A percentile compares a stretch with the other conserved stretches of the same genome.
phyloP scores from a whole-genome alignment of 2,329 filamentous ascomycete species.

The Ceratocystis cubensis region DNA sequence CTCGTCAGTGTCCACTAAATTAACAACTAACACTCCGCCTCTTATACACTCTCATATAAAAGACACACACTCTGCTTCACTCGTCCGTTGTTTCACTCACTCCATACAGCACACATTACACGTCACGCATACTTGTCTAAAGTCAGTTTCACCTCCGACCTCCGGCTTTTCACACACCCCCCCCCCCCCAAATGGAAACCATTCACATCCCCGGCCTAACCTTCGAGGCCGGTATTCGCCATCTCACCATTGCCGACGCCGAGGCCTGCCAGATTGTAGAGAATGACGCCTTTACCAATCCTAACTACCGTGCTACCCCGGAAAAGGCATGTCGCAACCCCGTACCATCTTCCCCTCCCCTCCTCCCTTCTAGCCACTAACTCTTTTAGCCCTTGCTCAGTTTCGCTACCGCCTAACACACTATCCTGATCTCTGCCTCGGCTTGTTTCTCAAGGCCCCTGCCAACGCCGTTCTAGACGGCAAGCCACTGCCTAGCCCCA shows the following conservation, averaged over 20 bases:
- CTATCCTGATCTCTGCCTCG: conserved; percentile 66
- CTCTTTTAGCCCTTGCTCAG: conserved; percentile 31
- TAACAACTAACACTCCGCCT: too few relatives aligned
- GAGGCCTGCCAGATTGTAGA: conserved; percentile 47
- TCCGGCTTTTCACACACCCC: neutral
- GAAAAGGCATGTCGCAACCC: conserved; percentile 38
- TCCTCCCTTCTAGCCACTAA: neutral
- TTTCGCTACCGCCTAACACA: conserved; percentile 62
- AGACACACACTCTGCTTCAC: too few relatives aligned
- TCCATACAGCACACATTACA: too few relatives aligned
- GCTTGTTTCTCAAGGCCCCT: conserved; percentile 52
- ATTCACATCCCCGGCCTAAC: conserved; percentile 3
- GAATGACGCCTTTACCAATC: conserved; percentile 40
- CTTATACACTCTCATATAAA: too few relatives aligned
- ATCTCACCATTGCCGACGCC: conserved; percentile 54
- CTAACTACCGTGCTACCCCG: conserved; percentile 37
- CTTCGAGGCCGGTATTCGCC: conserved; percentile 35
- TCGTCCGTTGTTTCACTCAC: too few relatives aligned
- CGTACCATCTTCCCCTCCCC: neutral
- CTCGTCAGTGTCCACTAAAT: too few relatives aligned
- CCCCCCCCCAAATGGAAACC: neutral
- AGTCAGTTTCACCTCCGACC: neutral
- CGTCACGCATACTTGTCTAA: neutral
- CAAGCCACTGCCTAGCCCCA: neutral
- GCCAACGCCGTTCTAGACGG: conserved; percentile 26